Evolutionary conservation across 345 rosid genomes (phyloP).

Genomic region (Noccaea bulbosa): DNA sequence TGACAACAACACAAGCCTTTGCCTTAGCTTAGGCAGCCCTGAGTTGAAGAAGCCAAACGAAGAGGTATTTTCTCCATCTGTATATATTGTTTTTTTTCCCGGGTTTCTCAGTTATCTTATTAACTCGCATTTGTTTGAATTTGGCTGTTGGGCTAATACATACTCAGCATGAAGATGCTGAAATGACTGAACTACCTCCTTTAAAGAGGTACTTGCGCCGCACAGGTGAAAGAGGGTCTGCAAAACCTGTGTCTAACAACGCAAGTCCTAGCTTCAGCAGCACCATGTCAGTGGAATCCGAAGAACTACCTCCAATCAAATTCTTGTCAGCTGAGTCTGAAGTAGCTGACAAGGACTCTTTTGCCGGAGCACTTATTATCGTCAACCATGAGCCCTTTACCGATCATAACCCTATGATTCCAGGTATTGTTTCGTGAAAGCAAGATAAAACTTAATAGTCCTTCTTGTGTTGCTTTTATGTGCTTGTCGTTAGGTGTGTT

Average conservation of each 20-base stretch:
- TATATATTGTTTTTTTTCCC: not conserved
- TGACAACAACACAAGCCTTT: slow-evolving; percentile 15
- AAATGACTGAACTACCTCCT: slow-evolving; percentile 21
- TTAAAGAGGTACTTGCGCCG: slow-evolving; percentile 23
- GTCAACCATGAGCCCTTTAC: slow-evolving; percentile 11
- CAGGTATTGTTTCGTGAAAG: not conserved
- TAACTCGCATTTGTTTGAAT: not conserved
- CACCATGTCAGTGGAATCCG: slow-evolving; percentile 35
- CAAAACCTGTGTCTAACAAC: not conserved
- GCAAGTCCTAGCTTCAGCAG: slow-evolving; percentile 27
- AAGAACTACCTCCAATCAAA: not conserved
- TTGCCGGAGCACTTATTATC: not conserved
- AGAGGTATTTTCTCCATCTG: not conserved
- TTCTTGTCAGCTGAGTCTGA: not conserved
- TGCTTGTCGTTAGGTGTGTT: slow-evolving; percentile 14
- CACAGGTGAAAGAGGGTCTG: slow-evolving; percentile 3
- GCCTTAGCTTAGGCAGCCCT: not conserved
- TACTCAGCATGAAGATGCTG: slow-evolving; percentile 8
- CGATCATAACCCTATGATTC: slow-evolving; percentile 27
- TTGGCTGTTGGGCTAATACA: not conserved
- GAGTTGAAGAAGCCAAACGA: not conserved
- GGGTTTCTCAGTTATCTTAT: not conserved
- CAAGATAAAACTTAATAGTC: not conserved
- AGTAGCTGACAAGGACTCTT: not conserved
- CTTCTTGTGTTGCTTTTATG: not conserved